A percentile compares a stretch with the other conserved stretches of the same genome.
phyloP scores from a whole-genome alignment of 73 alveolate genomes.

The Blepharisma stoltei region DNA sequence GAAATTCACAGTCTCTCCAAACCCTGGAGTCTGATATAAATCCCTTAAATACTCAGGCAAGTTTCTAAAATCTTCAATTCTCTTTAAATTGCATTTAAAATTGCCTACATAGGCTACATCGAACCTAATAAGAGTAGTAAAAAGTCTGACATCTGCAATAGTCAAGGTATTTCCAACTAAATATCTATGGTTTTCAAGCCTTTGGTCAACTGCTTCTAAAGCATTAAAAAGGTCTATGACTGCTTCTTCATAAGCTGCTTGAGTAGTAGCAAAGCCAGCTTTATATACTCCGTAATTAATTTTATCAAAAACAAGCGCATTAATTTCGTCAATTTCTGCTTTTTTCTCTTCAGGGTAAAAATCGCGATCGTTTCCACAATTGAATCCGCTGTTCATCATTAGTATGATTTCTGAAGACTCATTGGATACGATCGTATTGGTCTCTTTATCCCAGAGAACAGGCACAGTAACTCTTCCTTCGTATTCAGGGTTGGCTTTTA shows the following conservation, averaged over 20 bases:
- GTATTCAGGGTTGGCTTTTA: slow-evolving; percentile 2
- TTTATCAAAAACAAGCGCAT: slow-evolving; percentile 53
- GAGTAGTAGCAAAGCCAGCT: slow-evolving; percentile 56
- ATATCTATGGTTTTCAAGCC: slow-evolving; percentile 32
- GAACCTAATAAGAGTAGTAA: slow-evolving; percentile 54
- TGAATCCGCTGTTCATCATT: slow-evolving; percentile 38
- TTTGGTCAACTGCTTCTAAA: slow-evolving; percentile 42
- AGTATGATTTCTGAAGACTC: slow-evolving; percentile 38
- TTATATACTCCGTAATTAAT: slow-evolving; percentile 55
- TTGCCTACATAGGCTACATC: slow-evolving; percentile 59
- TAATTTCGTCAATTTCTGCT: slow-evolving; percentile 37
- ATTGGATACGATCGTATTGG: slow-evolving; percentile 38
- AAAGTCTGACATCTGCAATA: slow-evolving; percentile 35
- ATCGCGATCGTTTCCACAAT: slow-evolving; percentile 8
- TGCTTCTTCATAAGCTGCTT: slow-evolving; percentile 52
- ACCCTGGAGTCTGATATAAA: slow-evolving; percentile 28
- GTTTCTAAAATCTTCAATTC: slow-evolving; percentile 49
- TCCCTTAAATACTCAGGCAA: slow-evolving; percentile 41
- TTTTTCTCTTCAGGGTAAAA: slow-evolving; percentile 37
- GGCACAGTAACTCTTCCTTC: slow-evolving; percentile 43
- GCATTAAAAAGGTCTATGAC: slow-evolving; percentile 41
- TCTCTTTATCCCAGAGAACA: slow-evolving; percentile 51
- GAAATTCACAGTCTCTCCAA: slow-evolving; percentile 44
- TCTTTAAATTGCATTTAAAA: slow-evolving; percentile 55
- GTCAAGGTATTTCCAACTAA: slow-evolving; percentile 30